A percentile compares a stretch with the other conserved stretches of the same genome.
Conservation (phyloP, 1,284 basidiomycete genomes). For the Fomitopsis pinicola region DNA sequence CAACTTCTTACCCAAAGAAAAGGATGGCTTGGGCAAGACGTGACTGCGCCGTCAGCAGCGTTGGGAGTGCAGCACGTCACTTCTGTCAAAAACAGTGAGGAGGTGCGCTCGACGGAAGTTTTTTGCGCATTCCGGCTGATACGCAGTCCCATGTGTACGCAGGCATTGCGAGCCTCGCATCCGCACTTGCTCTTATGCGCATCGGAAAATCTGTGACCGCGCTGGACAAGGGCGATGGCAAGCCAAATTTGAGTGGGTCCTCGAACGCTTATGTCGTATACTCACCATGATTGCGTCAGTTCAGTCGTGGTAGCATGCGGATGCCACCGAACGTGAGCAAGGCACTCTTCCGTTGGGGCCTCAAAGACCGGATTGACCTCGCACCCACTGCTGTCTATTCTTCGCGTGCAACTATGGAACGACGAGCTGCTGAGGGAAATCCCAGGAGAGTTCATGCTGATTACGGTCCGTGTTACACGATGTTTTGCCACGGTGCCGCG, state of each 20-base stretch:
- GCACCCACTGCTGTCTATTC: constrained; percentile 33
- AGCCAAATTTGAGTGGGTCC: constrained; percentile 30
- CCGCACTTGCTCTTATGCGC: constrained; percentile 24
- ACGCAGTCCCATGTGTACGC: not conserved
- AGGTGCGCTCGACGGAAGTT: not conserved
- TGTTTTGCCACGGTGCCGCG: not conserved
- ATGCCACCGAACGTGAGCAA: constrained; percentile 55
- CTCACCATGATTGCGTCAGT: not conserved
- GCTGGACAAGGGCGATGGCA: constrained; percentile 39
- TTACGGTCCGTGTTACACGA: constrained; percentile 40
- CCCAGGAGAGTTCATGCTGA: constrained; percentile 47
- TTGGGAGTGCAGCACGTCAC: no score
- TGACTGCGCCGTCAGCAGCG: no score
- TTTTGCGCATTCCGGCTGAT: not conserved
- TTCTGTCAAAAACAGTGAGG: no score
- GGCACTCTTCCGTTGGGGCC: constrained; percentile 53
- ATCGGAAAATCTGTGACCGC: constrained; percentile 53
- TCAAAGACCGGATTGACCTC: constrained; percentile 36
- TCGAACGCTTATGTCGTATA: not conserved
- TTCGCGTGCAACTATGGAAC: constrained; percentile 52
- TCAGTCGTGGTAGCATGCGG: constrained; percentile 37
- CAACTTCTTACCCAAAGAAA: no score
- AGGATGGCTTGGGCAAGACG: no score
- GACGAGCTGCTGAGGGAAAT: constrained; percentile 51
- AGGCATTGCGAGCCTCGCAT: constrained; percentile 6